A percentile compares a stretch with the other conserved stretches of the same genome.
Evolutionary conservation across 768 basidiomycete species (phyloP).

Genomic region (Ramaria sp.): DNA sequence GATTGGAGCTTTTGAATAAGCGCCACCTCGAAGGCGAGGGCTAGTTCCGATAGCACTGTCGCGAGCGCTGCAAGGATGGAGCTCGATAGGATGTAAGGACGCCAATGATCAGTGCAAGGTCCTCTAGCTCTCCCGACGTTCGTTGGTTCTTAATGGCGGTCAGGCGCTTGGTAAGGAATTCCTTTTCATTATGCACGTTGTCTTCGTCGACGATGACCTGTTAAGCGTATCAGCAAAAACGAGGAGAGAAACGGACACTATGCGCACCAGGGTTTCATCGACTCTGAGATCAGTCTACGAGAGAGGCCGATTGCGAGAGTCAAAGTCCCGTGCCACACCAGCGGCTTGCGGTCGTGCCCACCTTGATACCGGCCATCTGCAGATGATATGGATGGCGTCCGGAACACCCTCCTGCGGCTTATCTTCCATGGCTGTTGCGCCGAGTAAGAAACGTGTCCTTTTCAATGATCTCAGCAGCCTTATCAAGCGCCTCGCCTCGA

Average conservation of each 20-base stretch:
- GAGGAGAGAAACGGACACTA: conserved; percentile 33
- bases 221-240: conserved; percentile 92
- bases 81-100: no score
- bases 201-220: no score
- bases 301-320: no score
- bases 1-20: no score
- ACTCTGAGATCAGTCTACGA: no score
- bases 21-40: no score
- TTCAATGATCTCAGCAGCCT: no score
- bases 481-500: no score
- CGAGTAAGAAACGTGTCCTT: conserved; percentile 84
- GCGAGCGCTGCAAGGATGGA: no score
- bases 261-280: conserved; percentile 82
- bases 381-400: conserved; percentile 94
- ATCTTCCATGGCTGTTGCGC: conserved; percentile 99
- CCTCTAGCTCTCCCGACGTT: conserved; percentile 85
- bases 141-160: conserved; percentile 90
- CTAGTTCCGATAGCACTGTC: no score
- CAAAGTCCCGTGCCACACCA: not conserved
- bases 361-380: conserved; percentile 98
- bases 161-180: conserved; percentile 81
- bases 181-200: conserved; percentile 65
- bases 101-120: conserved; percentile 93
- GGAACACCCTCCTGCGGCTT: conserved; percentile 98
- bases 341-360: no score